phyloP scores from a whole-genome alignment of 345 rosid species.

The Moricandia arvensis region DNA sequence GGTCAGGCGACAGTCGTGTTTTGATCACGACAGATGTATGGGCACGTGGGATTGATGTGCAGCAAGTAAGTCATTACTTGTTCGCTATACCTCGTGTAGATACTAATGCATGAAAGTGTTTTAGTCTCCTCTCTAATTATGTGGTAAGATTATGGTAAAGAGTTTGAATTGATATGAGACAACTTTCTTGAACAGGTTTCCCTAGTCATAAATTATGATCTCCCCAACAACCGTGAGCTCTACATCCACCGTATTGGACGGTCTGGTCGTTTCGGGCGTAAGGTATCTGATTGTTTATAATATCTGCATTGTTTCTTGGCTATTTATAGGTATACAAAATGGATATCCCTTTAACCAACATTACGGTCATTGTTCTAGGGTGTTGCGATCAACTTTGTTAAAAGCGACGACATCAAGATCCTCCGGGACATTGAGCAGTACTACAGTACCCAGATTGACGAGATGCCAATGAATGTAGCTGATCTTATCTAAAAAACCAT shows the following conservation, averaged over 20 bases:
- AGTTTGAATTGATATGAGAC: slow-evolving; percentile 13
- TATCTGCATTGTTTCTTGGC: not conserved
- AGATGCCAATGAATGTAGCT: slow-evolving; percentile 93
- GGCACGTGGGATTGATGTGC: slow-evolving; percentile 98
- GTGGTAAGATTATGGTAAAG: slow-evolving; percentile 1
- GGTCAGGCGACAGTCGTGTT: slow-evolving; percentile 79
- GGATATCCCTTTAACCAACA: not conserved
- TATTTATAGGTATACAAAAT: no score
- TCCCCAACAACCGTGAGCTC: slow-evolving; percentile 96
- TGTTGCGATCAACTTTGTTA: slow-evolving; percentile 87
- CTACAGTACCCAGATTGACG: slow-evolving; percentile 93
- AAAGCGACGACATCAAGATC: slow-evolving; percentile 84
- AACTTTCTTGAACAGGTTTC: slow-evolving; percentile 59
- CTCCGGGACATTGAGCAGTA: slow-evolving; percentile 87
- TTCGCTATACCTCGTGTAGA: not conserved
- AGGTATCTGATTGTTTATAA: slow-evolving; percentile 47
- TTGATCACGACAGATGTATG: slow-evolving; percentile 98
- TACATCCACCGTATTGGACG: slow-evolving; percentile 98
- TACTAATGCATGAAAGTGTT: not conserved
- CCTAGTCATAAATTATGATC: slow-evolving; percentile 91
- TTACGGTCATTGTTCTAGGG: slow-evolving; percentile 47
- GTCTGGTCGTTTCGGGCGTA: slow-evolving; percentile 96
- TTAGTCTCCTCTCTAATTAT: not conserved
- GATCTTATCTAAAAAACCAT: slow-evolving; percentile 55
- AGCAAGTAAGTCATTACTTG: slow-evolving; percentile 59